A percentile compares a stretch with the other conserved stretches of the same genome.
These are phyloP conservation scores for Heterobasidion parviporum DNA, from an alignment of 1,284 basidiomycete genomes.

Conservation along the genomic window DNA sequence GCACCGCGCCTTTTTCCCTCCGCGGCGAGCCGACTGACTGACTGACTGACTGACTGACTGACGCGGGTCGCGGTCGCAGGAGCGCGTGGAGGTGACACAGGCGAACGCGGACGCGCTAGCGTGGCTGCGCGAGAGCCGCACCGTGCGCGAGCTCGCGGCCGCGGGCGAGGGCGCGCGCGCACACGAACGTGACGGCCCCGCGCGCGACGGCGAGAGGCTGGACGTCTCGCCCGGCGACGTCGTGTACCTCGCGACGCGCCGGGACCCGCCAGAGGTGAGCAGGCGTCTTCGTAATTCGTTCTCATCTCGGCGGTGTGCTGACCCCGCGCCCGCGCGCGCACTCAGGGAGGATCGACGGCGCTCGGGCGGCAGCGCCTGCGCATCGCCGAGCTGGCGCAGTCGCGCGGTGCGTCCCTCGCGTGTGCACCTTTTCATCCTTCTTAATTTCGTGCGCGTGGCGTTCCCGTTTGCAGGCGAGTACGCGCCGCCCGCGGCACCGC, in stretches of 20 bases:
- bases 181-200: too few species aligned
- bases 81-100: constrained; percentile 37
- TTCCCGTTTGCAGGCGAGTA: not conserved
- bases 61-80: constrained; percentile 22
- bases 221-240: constrained; percentile 15
- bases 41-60: too few species aligned
- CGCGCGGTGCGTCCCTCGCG: constrained; percentile 39
- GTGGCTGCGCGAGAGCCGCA: constrained; percentile 37
- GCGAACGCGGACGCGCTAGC: constrained; percentile 23
- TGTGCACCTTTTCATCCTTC: not conserved
- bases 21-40: too few species aligned
- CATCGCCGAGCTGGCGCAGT: constrained; percentile 56
- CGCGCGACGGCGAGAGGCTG: too few species aligned
- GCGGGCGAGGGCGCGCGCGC: not conserved
- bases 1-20: too few species aligned
- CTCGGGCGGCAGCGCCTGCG: constrained; percentile 71
- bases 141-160: constrained; percentile 6
- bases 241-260: constrained; percentile 40
- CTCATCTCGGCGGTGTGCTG: too few species aligned
- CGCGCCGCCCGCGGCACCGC: constrained; percentile 47
- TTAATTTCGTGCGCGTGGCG: not conserved
- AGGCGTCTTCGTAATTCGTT: too few species aligned
- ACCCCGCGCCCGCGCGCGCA: constrained; percentile 9
- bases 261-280: constrained; percentile 35
- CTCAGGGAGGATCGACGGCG: constrained; percentile 76